Evolutionary conservation across 2,329 filamentous ascomycete species (phyloP).

Genomic region (Fusarium temperatum): DNA sequence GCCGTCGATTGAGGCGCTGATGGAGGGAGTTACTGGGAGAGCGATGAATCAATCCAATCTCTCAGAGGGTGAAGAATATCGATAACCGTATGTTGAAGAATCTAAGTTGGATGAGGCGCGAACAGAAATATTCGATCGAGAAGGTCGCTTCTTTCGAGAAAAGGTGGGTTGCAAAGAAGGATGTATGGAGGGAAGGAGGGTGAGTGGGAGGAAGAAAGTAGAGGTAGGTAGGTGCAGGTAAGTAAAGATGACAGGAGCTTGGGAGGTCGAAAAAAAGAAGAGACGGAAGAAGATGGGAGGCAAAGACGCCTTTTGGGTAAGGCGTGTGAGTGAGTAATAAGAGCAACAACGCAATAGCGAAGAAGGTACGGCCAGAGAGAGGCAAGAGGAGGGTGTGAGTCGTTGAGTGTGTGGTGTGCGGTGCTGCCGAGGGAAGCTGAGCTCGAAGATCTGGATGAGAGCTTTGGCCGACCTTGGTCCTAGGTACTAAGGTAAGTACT

Average conservation of each 20-base stretch:
- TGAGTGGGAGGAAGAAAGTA: slow-evolving; percentile 22
- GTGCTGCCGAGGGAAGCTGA: slow-evolving; percentile 37
- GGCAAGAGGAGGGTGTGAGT: slow-evolving; percentile 39
- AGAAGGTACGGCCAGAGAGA: slow-evolving; percentile 28
- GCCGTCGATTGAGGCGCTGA: slow-evolving; percentile 25
- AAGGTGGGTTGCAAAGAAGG: slow-evolving; percentile 28
- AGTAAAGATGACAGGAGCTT: slow-evolving; percentile 34
- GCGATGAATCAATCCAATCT: slow-evolving; percentile 13
- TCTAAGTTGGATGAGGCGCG: slow-evolving; percentile 13
- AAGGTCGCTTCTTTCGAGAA: slow-evolving; percentile 13
- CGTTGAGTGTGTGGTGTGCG: slow-evolving; percentile 36
- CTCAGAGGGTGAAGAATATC: neutral
- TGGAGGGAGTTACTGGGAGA: neutral
- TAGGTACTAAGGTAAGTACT: neutral
- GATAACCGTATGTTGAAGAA: slow-evolving; percentile 3
- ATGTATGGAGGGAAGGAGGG: slow-evolving; percentile 21
- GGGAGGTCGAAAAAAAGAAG: slow-evolving; percentile 32
- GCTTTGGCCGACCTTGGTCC: slow-evolving; percentile 19
- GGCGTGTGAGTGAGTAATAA: slow-evolving; percentile 40
- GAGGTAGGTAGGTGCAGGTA: slow-evolving; percentile 22
- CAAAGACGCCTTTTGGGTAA: slow-evolving; percentile 42
- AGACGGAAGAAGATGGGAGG: slow-evolving; percentile 42
- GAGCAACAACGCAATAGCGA: slow-evolving; percentile 31
- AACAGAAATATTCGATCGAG: slow-evolving; percentile 15
- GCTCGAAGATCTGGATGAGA: slow-evolving; percentile 25